These are phyloP conservation scores for Boehmeria nivea DNA, from an alignment of 306 rosid species.

Conservation along the genomic window DNA sequence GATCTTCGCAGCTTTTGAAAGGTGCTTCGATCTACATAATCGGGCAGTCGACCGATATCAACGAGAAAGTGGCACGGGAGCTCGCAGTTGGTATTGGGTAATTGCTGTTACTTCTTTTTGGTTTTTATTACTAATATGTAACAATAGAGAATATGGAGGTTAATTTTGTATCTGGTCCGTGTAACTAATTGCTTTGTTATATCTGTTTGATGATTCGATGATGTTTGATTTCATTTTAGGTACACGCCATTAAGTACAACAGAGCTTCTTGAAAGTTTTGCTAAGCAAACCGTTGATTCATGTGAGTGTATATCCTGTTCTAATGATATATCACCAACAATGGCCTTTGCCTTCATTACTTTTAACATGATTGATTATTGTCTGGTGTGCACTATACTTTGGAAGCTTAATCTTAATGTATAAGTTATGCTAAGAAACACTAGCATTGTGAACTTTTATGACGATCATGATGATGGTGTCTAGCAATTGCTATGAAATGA, in stretches of 20 bases:
- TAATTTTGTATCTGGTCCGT: too few species aligned
- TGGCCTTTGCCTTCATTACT: too few species aligned
- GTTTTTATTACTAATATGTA: too few species aligned
- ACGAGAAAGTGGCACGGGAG: constrained; percentile 78
- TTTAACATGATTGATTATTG: too few species aligned
- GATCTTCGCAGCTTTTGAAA: constrained; percentile 68
- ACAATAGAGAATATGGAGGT: too few species aligned
- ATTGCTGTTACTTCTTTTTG: constrained; percentile 8
- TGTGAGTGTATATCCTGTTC: too few species aligned
- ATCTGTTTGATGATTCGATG: not conserved
- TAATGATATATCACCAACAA: not conserved
- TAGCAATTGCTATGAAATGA: too few species aligned
- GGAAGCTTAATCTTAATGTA: too few species aligned
- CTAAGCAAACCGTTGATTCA: constrained; percentile 71
- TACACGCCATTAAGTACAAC: constrained; percentile 71
- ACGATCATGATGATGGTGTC: too few species aligned
- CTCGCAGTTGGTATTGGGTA: constrained; percentile 92
- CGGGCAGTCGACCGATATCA: constrained; percentile 77
- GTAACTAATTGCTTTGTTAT: not conserved
- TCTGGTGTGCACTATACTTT: too few species aligned
- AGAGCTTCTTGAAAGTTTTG: constrained; percentile 70
- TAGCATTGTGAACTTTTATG: too few species aligned
- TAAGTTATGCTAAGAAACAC: too few species aligned
- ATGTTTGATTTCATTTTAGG: constrained; percentile 45
- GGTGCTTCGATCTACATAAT: constrained; percentile 78